Evolutionary conservation across 331 rosid genomes (phyloP), one percentile per base, ranked within the genome.

Genomic region (Malus hybrid): DNA sequence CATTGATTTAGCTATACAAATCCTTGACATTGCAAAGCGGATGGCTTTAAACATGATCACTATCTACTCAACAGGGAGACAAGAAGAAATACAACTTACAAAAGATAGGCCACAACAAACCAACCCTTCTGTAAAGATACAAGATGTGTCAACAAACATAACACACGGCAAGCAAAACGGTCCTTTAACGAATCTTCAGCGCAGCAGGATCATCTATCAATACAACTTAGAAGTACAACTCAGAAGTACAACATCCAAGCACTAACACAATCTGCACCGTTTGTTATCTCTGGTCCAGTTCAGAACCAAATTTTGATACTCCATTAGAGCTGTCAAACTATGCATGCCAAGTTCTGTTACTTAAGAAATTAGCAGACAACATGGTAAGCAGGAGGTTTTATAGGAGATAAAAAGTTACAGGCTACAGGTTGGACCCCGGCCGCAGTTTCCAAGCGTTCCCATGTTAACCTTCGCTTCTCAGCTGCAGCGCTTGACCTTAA

Each of bases 371-470:
- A 91, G 93, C 97, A 92, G 70, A 96, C 97, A 76, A 88, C 97
- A 9, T 91, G 84, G 86, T 93, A 95, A 70, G 93, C 70, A 67
- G 93, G 77, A 76, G 96, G 81, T 80, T 89, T 86, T 55, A 86
- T 86, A 27, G 87, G 87, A 65, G 88, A 89, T 76, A 89, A 39
- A 48, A 86, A 78, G 70, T 85, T 89, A 66, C 85, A 74, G 5
- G 79, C 73, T 33, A 76, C n/a, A n/a, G 90, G 57, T 69, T 85
- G 86, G 72, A 79, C 75, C 20, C 73, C 81, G 18, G 87, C 85
- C 11, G 93, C 85, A 4, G 81, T 88, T 89, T 95, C 96, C 33
- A 95, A 86, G 77, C 88, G 90, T 77, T 95, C 91, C 99, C 99
- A 95, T 56, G 96, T 79, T 78, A 85, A 65, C 78, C 76, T 85